These are phyloP conservation scores for Eucalyptus marginata DNA, from an alignment of 345 rosid genomes.

Conservation along the genomic window DNA sequence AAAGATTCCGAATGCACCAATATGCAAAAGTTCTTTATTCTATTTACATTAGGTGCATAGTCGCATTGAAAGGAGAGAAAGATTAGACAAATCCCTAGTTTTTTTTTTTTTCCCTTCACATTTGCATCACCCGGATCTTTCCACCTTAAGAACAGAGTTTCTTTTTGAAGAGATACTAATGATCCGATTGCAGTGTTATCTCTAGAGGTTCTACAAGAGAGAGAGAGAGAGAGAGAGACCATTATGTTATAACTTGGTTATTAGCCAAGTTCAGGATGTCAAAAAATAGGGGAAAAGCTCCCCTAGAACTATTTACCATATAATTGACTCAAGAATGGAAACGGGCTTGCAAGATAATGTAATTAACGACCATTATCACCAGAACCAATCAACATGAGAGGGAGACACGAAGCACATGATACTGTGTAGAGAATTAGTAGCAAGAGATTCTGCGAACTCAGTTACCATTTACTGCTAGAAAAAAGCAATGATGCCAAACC, in stretches of 20 bases:
- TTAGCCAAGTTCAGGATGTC: neutral
- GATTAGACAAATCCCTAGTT: neutral
- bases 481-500: conserved; percentile 17
- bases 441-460: neutral
- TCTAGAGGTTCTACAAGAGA: neutral
- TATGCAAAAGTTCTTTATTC: neutral
- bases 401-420: neutral
- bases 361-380: neutral
- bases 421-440: neutral
- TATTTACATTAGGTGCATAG: neutral
- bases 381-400: neutral
- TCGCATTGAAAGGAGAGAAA: neutral
- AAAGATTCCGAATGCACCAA: neutral
- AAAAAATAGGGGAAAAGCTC: neutral
- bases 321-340: neutral
- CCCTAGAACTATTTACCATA: neutral
- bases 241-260: neutral
- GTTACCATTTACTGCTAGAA: neutral
- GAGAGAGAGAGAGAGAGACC: neutral
- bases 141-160: neutral
- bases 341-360: neutral
- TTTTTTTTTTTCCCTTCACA: neutral
- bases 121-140: neutral
- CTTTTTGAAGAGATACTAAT: neutral
- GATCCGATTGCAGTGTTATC: neutral